Percentiles rank a stretch among this genome's conserved stretches.
phyloP scores from a whole-genome alignment of 768 basidiomycete genomes.

The Paxillus ammoniavirescens region DNA sequence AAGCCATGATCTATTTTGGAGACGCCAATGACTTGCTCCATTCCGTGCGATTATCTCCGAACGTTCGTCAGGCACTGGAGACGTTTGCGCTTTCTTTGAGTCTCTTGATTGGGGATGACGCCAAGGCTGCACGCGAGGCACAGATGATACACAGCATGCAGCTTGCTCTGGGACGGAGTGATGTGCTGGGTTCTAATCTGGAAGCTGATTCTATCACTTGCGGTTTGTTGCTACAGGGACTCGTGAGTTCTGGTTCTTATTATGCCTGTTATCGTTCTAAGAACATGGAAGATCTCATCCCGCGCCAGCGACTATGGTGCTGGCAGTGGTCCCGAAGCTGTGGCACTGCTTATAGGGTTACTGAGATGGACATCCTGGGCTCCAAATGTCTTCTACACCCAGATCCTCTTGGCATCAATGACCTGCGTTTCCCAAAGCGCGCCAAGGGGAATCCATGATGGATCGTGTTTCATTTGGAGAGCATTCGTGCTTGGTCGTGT shows the following conservation, averaged over 20 bases:
- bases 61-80: conserved; percentile 58
- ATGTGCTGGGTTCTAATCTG: conserved; percentile 54
- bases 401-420: conserved; percentile 62
- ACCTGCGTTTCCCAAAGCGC: conserved; percentile 57
- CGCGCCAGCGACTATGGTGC: conserved; percentile 62
- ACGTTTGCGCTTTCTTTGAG: conserved; percentile 57
- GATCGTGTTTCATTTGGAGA: conserved; percentile 54
- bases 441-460: conserved; percentile 28
- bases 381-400: conserved; percentile 63
- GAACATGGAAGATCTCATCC: conserved; percentile 47
- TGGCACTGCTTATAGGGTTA: conserved; percentile 52
- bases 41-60: conserved; percentile 48
- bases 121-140: conserved; percentile 65
- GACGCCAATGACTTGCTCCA: conserved; percentile 57
- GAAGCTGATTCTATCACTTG: conserved; percentile 66
- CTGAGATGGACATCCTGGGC: conserved; percentile 66
- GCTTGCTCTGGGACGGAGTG: conserved; percentile 54
- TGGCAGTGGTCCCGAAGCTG: conserved; percentile 52
- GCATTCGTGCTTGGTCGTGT: conserved; percentile 74
- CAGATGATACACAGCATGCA: conserved; percentile 69
- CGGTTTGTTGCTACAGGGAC: conserved; percentile 56
- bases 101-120: conserved; percentile 65
- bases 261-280: neutral
- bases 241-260: conserved; percentile 41
- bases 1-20: conserved; percentile 48